These are phyloP conservation scores for Geranomyces variabilis DNA, from an alignment of 192 early-diverging fungal genomes.

Conservation along the genomic window DNA sequence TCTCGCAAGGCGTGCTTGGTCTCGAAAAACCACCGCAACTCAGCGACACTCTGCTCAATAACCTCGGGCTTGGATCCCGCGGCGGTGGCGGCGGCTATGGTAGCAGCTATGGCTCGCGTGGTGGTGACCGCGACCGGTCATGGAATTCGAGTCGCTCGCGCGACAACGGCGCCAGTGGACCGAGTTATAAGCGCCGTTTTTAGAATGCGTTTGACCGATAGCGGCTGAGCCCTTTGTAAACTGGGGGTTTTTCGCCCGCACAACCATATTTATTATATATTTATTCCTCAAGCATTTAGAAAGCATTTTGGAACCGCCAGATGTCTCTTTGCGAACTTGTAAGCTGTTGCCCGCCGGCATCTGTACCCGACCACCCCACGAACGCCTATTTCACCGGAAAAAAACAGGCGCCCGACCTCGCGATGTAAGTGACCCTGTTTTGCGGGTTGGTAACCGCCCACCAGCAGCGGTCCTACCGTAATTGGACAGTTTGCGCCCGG, in stretches of 20 bases:
- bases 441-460: too few species aligned
- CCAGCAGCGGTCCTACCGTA: conserved; percentile 23
- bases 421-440: too few species aligned
- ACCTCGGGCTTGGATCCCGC: conserved; percentile 30
- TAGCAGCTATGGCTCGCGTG: too few species aligned
- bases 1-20: conserved; percentile 27
- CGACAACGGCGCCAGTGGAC: too few species aligned
- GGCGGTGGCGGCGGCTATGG: too few species aligned
- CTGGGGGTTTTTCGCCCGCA: too few species aligned
- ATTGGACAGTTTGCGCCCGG: conserved; percentile 34
- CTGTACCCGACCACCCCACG: conserved; percentile 20
- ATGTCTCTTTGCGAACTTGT: conserved; percentile 37
- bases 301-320: conserved; percentile 49
- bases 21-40: conserved; percentile 28
- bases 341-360: conserved; percentile 9
- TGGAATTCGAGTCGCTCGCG: too few species aligned
- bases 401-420: too few species aligned
- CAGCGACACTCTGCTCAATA: background rate
- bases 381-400: conserved; percentile 30
- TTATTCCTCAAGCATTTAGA: conserved; percentile 14
- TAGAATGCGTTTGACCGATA: too few species aligned
- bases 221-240: too few species aligned
- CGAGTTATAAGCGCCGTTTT: too few species aligned
- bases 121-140: too few species aligned
- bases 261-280: background rate